Evolutionary conservation across 805 yeast genomes (phyloP).

Genomic region (Kuraishia floccosa): DNA sequence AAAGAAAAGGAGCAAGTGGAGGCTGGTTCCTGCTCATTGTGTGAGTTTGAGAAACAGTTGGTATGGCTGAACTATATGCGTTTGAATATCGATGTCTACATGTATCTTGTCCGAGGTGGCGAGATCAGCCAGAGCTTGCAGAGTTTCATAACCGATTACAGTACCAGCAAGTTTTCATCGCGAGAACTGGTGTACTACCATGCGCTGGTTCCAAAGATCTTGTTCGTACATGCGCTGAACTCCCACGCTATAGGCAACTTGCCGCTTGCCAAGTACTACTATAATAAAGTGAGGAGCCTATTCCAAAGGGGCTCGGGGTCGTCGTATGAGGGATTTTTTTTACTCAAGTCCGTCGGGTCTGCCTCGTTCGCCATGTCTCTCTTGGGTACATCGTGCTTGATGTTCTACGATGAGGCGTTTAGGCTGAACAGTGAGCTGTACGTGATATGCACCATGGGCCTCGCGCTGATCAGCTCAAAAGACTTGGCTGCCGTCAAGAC

Average conservation of each 20-base stretch:
- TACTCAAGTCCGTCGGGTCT: no score
- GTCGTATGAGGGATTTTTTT: no score
- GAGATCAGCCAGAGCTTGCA: slow-evolving; percentile 7
- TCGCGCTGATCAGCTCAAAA: no score
- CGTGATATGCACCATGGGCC: no score
- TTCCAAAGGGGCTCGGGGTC: no score
- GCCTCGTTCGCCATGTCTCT: no score
- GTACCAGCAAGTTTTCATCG: slow-evolving; percentile 21
- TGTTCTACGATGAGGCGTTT: no score
- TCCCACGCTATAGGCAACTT: slow-evolving; percentile 25
- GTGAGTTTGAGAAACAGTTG: slow-evolving; percentile 12
- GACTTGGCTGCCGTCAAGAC: no score
- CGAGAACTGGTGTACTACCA: slow-evolving; percentile 27
- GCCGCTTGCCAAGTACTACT: slow-evolving; percentile 26
- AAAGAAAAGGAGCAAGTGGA: slow-evolving; percentile 11
- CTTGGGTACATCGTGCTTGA: no score
- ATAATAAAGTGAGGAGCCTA: slow-evolving; percentile 22
- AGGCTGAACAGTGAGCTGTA: no score
- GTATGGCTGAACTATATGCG: slow-evolving; percentile 19
- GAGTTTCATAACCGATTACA: slow-evolving; percentile 24
- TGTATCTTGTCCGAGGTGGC: slow-evolving; percentile 19
- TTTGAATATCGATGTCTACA: slow-evolving; percentile 21
- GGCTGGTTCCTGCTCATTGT: slow-evolving; percentile 6
- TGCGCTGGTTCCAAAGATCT: slow-evolving; percentile 22
- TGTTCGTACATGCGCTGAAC: slow-evolving; percentile 26